A percentile compares a stretch with the other conserved stretches of the same genome.
These are phyloP conservation scores for Eragrostis nindensis DNA, from an alignment of 176 grass and related monocot genomes.

Conservation along the genomic window DNA sequence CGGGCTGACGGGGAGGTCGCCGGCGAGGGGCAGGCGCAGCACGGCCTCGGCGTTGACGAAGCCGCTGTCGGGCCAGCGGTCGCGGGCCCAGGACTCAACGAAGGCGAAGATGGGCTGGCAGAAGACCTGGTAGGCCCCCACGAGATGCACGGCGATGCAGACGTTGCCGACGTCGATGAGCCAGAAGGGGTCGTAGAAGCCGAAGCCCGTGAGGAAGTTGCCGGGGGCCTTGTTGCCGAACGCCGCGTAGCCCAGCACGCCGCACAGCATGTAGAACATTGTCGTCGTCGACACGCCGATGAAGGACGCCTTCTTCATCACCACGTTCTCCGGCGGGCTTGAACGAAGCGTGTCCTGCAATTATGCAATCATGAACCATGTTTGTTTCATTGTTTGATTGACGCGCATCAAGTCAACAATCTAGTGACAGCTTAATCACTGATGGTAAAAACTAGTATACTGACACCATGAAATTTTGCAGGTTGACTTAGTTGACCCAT, in stretches of 20 bases:
- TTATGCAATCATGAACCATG: too few relatives aligned
- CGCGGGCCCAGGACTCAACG: slow-evolving; percentile 50
- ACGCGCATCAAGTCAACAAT: too few relatives aligned
- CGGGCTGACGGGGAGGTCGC: slow-evolving; percentile 54
- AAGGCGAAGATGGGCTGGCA: slow-evolving; percentile 83
- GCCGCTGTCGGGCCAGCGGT: slow-evolving; percentile 47
- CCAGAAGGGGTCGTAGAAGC: slow-evolving; percentile 97
- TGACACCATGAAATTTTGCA: too few relatives aligned
- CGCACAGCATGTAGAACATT: slow-evolving; percentile 91
- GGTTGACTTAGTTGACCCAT: too few relatives aligned
- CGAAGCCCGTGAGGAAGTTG: slow-evolving; percentile 94
- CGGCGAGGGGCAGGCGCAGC: slow-evolving; percentile 39
- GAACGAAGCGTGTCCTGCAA: slow-evolving; percentile 88
- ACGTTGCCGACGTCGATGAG: slow-evolving; percentile 90
- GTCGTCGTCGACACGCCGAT: slow-evolving; percentile 85
- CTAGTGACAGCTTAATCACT: too few relatives aligned
- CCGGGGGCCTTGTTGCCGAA: slow-evolving; percentile 85
- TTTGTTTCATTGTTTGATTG: too few relatives aligned
- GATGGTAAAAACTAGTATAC: too few relatives aligned
- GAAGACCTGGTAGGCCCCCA: slow-evolving; percentile 99
- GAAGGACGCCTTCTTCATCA: slow-evolving; percentile 92
- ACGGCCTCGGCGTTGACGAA: slow-evolving; percentile 56
- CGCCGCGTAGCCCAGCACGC: slow-evolving; percentile 80
- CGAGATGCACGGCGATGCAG: slow-evolving; percentile 81
- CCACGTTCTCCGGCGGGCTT: slow-evolving; percentile 81